These are phyloP conservation scores for Chalaropsis ovoidea DNA, from an alignment of 2,329 filamentous ascomycete species.

Conservation along the genomic window DNA sequence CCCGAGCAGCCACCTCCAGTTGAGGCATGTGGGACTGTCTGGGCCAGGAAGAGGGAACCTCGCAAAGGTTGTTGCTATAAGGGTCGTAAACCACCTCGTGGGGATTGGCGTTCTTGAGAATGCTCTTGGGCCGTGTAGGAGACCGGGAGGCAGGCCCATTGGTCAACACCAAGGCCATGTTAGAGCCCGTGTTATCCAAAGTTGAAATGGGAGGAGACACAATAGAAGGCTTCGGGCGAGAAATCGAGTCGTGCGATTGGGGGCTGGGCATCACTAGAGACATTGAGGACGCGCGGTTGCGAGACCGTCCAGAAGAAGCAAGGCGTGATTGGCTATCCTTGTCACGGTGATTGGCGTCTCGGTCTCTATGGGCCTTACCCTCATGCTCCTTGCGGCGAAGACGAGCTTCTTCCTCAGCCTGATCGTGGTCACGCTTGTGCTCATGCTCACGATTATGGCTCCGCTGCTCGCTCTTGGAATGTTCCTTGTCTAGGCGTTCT, in stretches of 20 bases:
- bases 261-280: slow-evolving; percentile 15
- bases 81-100: slow-evolving; percentile 47
- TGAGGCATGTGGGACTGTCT: slow-evolving; percentile 27
- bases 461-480: slow-evolving; percentile 5
- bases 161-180: background rate
- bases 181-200: background rate
- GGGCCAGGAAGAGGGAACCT: slow-evolving; percentile 34
- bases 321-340: slow-evolving; percentile 29
- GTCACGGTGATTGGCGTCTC: slow-evolving; percentile 34
- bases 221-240: slow-evolving; percentile 18
- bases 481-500: background rate
- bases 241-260: slow-evolving; percentile 10
- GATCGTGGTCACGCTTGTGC: slow-evolving; percentile 30
- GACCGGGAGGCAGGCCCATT: slow-evolving; percentile 2
- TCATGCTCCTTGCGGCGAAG: slow-evolving; percentile 31
- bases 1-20: slow-evolving; percentile 8
- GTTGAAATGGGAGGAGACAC: slow-evolving; percentile 18
- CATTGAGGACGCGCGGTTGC: slow-evolving; percentile 20
- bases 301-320: slow-evolving; percentile 29
- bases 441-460: slow-evolving; percentile 20
- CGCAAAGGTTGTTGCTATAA: slow-evolving; percentile 34
- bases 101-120: slow-evolving; percentile 52
- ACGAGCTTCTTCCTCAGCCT: slow-evolving; percentile 31
- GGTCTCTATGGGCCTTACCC: slow-evolving; percentile 32
- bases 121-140: slow-evolving; percentile 41